These are phyloP conservation scores for Clonostachys sp. DNA, from an alignment of 2,329 filamentous ascomycete genomes.

Conservation along the genomic window DNA sequence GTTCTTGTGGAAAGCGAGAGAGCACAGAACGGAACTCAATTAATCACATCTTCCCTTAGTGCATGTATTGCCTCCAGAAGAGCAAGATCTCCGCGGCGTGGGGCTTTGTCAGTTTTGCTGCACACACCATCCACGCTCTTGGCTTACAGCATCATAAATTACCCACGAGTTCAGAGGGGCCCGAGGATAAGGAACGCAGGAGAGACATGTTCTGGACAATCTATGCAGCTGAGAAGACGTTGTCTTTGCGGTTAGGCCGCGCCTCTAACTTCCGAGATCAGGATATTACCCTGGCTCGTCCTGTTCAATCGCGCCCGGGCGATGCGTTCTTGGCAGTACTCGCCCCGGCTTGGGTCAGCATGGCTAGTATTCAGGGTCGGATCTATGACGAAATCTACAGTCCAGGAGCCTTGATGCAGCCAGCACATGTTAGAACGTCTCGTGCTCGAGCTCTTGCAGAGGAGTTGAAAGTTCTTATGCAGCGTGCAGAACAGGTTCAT, in stretches of 20 bases:
- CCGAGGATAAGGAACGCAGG: conserved; percentile 4
- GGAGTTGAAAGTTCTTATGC: background rate
- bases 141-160: conserved; percentile 9
- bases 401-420: conserved; percentile 10
- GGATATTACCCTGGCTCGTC: conserved; percentile 13
- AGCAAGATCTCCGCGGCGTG: conserved; percentile 11
- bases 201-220: conserved; percentile 15
- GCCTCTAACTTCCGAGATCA: conserved; percentile 15
- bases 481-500: background rate
- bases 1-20: background rate
- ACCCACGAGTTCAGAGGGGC: conserved; percentile 4
- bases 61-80: conserved; percentile 10
- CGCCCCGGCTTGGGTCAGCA: conserved; percentile 5
- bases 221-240: conserved; percentile 14
- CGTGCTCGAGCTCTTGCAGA: conserved; percentile 7
- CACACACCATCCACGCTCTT: conserved; percentile 9
- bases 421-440: conserved; percentile 7
- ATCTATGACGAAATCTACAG: conserved; percentile 20
- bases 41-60: background rate
- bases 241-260: conserved; percentile 15
- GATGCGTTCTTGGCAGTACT: conserved; percentile 1
- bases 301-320: background rate
- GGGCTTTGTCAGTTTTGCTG: conserved; percentile 11
- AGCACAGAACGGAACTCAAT: background rate
- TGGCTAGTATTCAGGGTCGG: conserved; percentile 11